Conservation (phyloP, 78 protist genomes). For the Tieghemostelium lacteum region DNA sequence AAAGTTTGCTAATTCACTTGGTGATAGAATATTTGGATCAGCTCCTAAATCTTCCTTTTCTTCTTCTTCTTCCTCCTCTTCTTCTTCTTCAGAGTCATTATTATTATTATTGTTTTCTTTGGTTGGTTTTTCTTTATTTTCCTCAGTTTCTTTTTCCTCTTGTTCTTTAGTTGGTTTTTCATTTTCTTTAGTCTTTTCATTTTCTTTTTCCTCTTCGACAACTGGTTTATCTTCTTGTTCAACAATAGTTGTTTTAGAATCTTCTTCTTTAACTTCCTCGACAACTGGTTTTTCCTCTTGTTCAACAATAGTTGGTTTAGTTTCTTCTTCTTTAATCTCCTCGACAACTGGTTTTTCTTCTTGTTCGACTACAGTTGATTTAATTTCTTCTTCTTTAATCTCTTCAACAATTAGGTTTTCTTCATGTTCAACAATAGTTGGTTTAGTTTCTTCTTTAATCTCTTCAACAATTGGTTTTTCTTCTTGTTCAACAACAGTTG, state of each 20-base stretch:
- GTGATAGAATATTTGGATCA: constrained; percentile 41
- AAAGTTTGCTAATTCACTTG: constrained; percentile 24
- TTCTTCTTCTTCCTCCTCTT: constrained; percentile 7
- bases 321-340: not conserved
- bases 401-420: constrained; percentile 7
- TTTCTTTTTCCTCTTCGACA: not conserved
- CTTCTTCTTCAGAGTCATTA: constrained; percentile 1
- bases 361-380: constrained; percentile 7
- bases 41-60: constrained; percentile 5
- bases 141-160: constrained; percentile 5
- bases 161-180: not conserved
- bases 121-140: not conserved
- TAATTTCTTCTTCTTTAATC: not conserved
- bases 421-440: not conserved
- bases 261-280: too few relatives aligned
- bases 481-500: not conserved
- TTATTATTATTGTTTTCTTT: not conserved
- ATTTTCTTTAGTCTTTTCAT: not conserved
- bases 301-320: constrained; percentile 1
- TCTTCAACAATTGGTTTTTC: constrained; percentile 22
- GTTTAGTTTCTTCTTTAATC: not conserved
- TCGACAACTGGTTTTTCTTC: constrained; percentile 33
- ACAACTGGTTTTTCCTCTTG: constrained; percentile 27
- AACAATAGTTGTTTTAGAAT: not conserved
- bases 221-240: not conserved